A percentile compares a stretch with the other conserved stretches of the same genome.
These are phyloP conservation scores for Acanthamoeba culbertsoni DNA, from an alignment of 208 protist genomes.

Conservation along the genomic window DNA sequence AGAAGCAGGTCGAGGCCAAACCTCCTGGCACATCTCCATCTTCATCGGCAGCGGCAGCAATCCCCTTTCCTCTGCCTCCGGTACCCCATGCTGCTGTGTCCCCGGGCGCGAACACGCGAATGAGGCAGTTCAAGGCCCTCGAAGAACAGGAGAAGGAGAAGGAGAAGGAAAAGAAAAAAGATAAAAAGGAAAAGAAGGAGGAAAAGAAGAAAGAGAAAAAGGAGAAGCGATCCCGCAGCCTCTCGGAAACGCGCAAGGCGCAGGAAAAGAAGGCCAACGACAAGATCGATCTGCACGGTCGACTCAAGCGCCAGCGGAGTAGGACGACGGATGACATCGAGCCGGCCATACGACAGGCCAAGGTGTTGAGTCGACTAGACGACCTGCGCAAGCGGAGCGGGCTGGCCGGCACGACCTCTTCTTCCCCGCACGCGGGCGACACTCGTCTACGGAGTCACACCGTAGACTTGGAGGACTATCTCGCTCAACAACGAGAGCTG, in stretches of 20 bases:
- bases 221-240: not conserved
- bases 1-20: not conserved
- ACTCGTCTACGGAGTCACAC: not conserved
- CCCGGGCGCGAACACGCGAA: not conserved
- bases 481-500: not conserved
- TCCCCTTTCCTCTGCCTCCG: not conserved
- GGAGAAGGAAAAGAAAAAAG: not conserved
- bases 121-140: not conserved
- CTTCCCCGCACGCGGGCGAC: not conserved
- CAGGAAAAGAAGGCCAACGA: not conserved
- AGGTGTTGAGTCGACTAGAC: not conserved
- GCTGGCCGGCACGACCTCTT: not conserved
- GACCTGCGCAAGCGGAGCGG: not conserved
- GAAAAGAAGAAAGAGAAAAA: not conserved
- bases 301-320: constrained; percentile 21
- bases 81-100: not conserved
- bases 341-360: not conserved
- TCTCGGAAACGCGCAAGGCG: not conserved
- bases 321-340: constrained; percentile 36
- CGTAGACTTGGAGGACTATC: not conserved
- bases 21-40: not conserved
- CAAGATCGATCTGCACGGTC: constrained; percentile 18
- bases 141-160: constrained; percentile 24
- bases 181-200: not conserved
- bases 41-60: not conserved